Evolutionary conservation across 257 asterid species (phyloP), one percentile per base, ranked within the genome.

Genomic region (Forsythia suspensa): DNA sequence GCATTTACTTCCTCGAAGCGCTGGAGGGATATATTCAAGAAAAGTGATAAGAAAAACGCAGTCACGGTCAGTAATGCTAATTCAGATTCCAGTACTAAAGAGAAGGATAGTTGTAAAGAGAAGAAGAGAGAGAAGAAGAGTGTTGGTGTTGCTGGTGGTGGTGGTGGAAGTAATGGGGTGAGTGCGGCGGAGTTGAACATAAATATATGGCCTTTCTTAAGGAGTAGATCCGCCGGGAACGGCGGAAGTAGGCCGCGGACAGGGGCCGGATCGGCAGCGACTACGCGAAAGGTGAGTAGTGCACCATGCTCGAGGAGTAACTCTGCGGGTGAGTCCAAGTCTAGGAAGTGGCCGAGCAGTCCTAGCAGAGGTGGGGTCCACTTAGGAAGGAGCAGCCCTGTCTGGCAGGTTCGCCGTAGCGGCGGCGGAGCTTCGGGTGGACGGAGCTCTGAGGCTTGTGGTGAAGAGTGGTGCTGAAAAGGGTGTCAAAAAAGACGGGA

Each of bases 251-350:
- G 97, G 86, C 96, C 94, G 8, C 83, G 96, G 77, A 68, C 74
- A 21, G 79, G 77, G 18, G 76, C 76, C n/a, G 83, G 83, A 24
- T 61, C 91, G 67, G 74, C 89, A 82, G 81, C 82, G 57, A 59
- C 86, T 39, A 70, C 87, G 13, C 87, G 99, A 86, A 95, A 92
- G 78, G 97, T 88, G 79, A 93, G 98, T 70, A 93, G 98, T 77
- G 98, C 98, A 34, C 98, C 99, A 52, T 95, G 99, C 81, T 93
- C 98, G 13, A 69, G 99, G 84, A 93, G 99, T n/a, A 95, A 95
- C 91, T 95, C 98, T 0, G 83, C 88, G 0, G 98, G 99, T 1
- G 99, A 95, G 29, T 93, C 98, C 21, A 95, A 95, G 83, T 89
- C 96, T 13, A 84, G 92, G 76, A 95, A 92, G 72, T 85, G 89